Conservation (phyloP, 495 filamentous ascomycete species). For the Echria macrotheca region DNA sequence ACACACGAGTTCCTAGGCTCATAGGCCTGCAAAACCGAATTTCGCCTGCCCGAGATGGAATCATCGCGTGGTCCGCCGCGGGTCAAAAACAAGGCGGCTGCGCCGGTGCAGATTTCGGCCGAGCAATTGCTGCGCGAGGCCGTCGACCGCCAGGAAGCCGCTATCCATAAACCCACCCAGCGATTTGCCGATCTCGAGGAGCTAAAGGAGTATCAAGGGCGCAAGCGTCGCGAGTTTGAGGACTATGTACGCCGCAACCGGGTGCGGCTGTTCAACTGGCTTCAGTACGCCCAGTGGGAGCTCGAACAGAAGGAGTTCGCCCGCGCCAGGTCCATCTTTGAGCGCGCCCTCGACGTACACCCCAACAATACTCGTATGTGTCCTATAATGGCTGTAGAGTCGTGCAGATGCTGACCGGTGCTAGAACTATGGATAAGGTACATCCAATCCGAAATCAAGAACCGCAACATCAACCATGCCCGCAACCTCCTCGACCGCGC, state of each 20-base stretch:
- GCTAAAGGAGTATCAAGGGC: constrained; percentile 93
- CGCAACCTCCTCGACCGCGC: constrained; percentile 91
- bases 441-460: constrained; percentile 95
- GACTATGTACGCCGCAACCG: constrained; percentile 95
- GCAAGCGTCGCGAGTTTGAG: constrained; percentile 94
- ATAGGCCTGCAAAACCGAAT: too few species aligned
- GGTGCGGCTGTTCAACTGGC: constrained; percentile 98
- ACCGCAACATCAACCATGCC: constrained; percentile 93
- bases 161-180: constrained; percentile 84
- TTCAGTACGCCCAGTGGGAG: constrained; percentile 96
- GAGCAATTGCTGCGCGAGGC: constrained; percentile 97
- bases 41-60: constrained; percentile 61
- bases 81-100: constrained; percentile 96
- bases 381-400: too few species aligned
- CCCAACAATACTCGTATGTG: constrained; percentile 74
- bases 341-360: constrained; percentile 89
- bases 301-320: constrained; percentile 97
- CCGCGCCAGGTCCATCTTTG: constrained; percentile 93
- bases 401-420: not conserved
- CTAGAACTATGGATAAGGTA: constrained; percentile 65
- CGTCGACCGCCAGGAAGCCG: constrained; percentile 91
- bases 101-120: constrained; percentile 83
- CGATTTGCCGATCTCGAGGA: constrained; percentile 96
- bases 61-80: constrained; percentile 85
- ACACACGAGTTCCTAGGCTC: too few species aligned